Evolutionary conservation across 768 basidiomycete species (phyloP), one percentile per base, ranked within the genome.

Genomic region (Rhodotorula graminis): DNA sequence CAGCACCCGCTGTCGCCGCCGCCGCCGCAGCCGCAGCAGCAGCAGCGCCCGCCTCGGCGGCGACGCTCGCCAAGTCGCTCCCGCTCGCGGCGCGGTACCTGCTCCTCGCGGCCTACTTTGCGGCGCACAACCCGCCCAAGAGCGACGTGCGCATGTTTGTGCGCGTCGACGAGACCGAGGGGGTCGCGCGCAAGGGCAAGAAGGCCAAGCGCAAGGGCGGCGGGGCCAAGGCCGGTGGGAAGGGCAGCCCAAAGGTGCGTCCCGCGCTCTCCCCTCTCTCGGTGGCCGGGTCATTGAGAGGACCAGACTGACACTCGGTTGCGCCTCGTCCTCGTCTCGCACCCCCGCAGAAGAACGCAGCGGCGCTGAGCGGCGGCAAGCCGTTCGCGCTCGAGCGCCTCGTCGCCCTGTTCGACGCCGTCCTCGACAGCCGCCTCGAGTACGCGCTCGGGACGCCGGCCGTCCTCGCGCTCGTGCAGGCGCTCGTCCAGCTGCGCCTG

Each of bases 121-220:
- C 81, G 23, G 79, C 78, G n/a, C 79, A 80, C 71, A 82, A 82
- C 71, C 80, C 81, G 21, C 71, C 79, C 2, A 81, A 81, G 73
- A 77, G 74, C 42, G 82, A 82, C 73, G 69, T 82, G 31, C 72
- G 80, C 46, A 71, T 80, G 64, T 82, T 82, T 73, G 82, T 81
- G 3, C 56, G 79, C 29, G 71, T 73, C 65, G 80, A 70, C 44
- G 74, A 46, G 74, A 70, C 56, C 40, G 71, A 73, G 75, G 80
- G 67, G 65, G 68, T 65, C 23, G 50, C 57, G 37, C 65, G 59
- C 53, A 71, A 68, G 19, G 67, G 64, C 46, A 67, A 65, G 40
- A 62, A 63, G 42, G 61, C 25, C 44, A 46, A 37, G 56, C 37
- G 37, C 37, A 52, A 55, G 29, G 27, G 53, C 3, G 27, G n/a